A percentile compares a stretch with the other conserved stretches of the same genome.
Evolutionary conservation across 2,329 filamentous ascomycete species (phyloP).

Genomic region (Arachnomyces sp.): DNA sequence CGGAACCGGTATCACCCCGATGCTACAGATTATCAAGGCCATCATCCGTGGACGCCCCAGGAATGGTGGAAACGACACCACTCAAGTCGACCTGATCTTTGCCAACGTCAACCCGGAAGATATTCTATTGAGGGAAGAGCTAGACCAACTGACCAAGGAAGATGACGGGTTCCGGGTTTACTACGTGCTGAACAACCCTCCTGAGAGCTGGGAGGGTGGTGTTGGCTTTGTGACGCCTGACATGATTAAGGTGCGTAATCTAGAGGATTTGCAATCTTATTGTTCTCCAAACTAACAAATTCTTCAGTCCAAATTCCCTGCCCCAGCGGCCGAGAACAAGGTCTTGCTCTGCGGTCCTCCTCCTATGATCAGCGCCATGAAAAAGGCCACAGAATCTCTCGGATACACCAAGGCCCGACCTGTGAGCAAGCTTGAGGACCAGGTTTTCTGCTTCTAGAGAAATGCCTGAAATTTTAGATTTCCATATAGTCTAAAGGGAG

Average conservation of each 20-base stretch:
- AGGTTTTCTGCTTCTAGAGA: constrained; percentile 87
- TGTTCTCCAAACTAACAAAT: background rate
- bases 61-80: constrained; percentile 66
- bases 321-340: constrained; percentile 81
- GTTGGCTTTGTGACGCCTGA: constrained; percentile 92
- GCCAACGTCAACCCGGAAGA: constrained; percentile 92
- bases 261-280: background rate
- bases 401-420: constrained; percentile 89
- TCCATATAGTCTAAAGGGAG: too few relatives aligned
- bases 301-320: constrained; percentile 54
- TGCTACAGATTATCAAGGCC: constrained; percentile 92
- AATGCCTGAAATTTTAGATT: too few relatives aligned
- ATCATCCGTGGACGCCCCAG: constrained; percentile 68
- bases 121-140: constrained; percentile 85
- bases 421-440: constrained; percentile 95
- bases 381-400: constrained; percentile 85
- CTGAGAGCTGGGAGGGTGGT: constrained; percentile 82
- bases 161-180: constrained; percentile 79
- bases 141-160: constrained; percentile 69
- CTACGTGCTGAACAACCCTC: constrained; percentile 95
- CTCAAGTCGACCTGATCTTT: constrained; percentile 89
- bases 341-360: constrained; percentile 90
- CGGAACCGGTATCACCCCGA: constrained; percentile 95
- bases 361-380: constrained; percentile 93
- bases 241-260: constrained; percentile 71